These are phyloP conservation scores for Euphrasia arctica DNA, from an alignment of 305 asterid genomes.

Conservation along the genomic window DNA sequence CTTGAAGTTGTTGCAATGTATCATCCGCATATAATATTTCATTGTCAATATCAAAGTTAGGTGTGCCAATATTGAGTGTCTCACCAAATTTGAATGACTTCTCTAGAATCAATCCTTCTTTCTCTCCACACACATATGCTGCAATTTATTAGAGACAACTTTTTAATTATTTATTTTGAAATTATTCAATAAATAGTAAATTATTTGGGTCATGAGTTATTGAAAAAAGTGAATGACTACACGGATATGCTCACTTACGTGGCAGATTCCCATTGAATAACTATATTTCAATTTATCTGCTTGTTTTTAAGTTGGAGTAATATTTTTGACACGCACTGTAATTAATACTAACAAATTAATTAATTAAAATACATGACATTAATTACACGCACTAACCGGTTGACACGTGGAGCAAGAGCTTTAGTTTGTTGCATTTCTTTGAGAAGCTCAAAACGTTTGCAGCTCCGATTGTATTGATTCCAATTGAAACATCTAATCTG, in stretches of 20 bases:
- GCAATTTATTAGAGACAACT: not conserved
- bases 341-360: too few species aligned
- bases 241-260: too few species aligned
- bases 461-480: constrained; percentile 68
- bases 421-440: constrained; percentile 42
- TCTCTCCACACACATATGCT: constrained; percentile 63
- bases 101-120: constrained; percentile 41
- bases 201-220: too few species aligned
- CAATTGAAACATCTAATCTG: constrained; percentile 63
- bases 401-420: constrained; percentile 69
- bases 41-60: constrained; percentile 36
- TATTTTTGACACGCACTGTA: too few species aligned
- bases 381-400: constrained; percentile 47
- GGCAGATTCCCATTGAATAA: too few species aligned
- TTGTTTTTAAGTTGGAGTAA: too few species aligned
- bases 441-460: constrained; percentile 54
- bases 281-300: too few species aligned
- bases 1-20: constrained; percentile 25
- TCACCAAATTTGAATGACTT: constrained; percentile 39
- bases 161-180: not conserved
- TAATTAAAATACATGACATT: too few species aligned
- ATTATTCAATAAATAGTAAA: too few species aligned
- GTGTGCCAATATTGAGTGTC: constrained; percentile 34
- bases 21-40: constrained; percentile 35
- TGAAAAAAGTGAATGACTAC: too few species aligned